Conservation (phyloP, 805 yeast species). For the Brettanomyces custersianus region DNA sequence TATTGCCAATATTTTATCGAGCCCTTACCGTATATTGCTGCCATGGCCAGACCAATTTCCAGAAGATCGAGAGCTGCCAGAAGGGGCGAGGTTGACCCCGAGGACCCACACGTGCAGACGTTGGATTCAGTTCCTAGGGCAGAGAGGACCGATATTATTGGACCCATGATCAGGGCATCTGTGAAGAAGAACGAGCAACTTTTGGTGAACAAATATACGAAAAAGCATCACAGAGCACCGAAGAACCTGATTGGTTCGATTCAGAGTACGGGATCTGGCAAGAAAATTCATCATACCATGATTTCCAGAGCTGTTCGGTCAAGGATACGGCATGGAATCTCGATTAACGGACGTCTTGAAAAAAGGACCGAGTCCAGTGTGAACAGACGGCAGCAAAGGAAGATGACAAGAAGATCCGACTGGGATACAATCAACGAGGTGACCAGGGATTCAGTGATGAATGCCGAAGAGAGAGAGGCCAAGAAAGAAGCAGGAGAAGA, state of each 20-base stretch:
- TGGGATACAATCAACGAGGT: conserved; percentile 62
- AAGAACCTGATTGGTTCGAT: not conserved
- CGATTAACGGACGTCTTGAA: conserved; percentile 16
- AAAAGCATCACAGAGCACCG: conserved; percentile 11
- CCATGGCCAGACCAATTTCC: conserved; percentile 34
- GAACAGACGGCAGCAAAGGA: conserved; percentile 53
- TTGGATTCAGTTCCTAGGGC: conserved; percentile 48
- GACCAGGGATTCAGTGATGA: conserved; percentile 25
- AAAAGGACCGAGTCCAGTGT: conserved; percentile 55
- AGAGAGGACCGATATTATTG: conserved; percentile 49
- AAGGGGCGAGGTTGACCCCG: conserved; percentile 42
- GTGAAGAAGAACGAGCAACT: conserved; percentile 53
- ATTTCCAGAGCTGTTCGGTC: conserved; percentile 20
- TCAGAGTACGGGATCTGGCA: conserved; percentile 8
- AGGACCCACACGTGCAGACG: conserved; percentile 32
- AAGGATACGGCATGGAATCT: conserved; percentile 9
- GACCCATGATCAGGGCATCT: conserved; percentile 58
- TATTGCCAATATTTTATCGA: no score
- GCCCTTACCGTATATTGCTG: no score
- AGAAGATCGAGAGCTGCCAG: conserved; percentile 74
- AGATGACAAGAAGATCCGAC: conserved; percentile 53
- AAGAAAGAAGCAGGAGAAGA: conserved; percentile 5
- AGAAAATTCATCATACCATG: conserved; percentile 16
- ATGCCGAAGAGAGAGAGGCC: not conserved
- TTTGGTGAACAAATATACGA: conserved; percentile 46